Conservation (phyloP, 768 basidiomycete genomes). For the Russula foetens region DNA sequence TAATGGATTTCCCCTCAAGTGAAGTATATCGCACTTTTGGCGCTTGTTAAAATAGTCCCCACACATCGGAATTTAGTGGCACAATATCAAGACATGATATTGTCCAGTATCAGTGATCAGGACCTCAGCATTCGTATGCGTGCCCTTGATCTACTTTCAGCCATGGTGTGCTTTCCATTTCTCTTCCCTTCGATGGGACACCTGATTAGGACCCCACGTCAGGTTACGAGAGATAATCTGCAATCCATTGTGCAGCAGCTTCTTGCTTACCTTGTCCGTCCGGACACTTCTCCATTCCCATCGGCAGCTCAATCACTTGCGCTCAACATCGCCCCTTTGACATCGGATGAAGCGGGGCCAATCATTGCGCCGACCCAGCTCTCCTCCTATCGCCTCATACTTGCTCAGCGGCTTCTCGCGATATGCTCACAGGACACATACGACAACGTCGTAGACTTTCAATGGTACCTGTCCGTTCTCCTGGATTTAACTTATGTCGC, state of each 20-base stretch:
- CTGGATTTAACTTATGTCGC: slow-evolving; percentile 88
- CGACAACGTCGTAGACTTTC: slow-evolving; percentile 84
- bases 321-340: slow-evolving; percentile 44
- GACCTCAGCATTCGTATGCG: slow-evolving; percentile 96
- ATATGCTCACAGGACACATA: slow-evolving; percentile 82
- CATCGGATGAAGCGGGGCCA: slow-evolving; percentile 28
- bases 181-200: not conserved
- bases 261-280: slow-evolving; percentile 72
- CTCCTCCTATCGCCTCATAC: slow-evolving; percentile 75
- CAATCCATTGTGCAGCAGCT: slow-evolving; percentile 89
- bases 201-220: slow-evolving; percentile 5
- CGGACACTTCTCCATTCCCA: slow-evolving; percentile 42
- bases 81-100: slow-evolving; percentile 86
- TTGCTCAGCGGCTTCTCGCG: slow-evolving; percentile 76
- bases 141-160: slow-evolving; percentile 86
- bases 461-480: slow-evolving; percentile 95
- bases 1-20: slow-evolving; percentile 41
- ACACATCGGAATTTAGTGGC: slow-evolving; percentile 84
- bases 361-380: slow-evolving; percentile 55
- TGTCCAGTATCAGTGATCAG: slow-evolving; percentile 82
- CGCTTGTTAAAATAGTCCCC: slow-evolving; percentile 93
- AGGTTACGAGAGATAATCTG: slow-evolving; percentile 80
- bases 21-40: slow-evolving; percentile 93
- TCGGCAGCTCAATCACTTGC: slow-evolving; percentile 47
- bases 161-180: slow-evolving; percentile 55